A percentile compares a stretch with the other conserved stretches of the same genome.
These are phyloP conservation scores for Domatiomyces globalis DNA, from an alignment of 2,329 filamentous ascomycete genomes.

Conservation along the genomic window DNA sequence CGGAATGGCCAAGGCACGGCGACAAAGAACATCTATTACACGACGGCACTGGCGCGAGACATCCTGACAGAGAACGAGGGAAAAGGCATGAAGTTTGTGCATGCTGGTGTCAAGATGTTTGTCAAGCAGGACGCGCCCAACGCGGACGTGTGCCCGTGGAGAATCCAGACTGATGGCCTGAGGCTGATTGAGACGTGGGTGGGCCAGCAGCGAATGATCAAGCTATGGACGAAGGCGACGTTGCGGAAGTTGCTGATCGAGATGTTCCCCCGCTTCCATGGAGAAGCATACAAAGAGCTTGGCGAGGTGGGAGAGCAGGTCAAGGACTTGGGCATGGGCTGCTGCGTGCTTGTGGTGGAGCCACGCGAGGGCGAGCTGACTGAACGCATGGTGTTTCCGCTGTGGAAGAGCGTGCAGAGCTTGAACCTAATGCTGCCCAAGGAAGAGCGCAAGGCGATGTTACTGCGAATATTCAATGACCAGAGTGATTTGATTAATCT, in stretches of 20 bases:
- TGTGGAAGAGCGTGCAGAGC: constrained; percentile 86
- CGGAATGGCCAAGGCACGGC: constrained; percentile 80
- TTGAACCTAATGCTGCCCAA: constrained; percentile 97
- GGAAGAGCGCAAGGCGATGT: constrained; percentile 85
- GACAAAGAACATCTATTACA: constrained; percentile 94
- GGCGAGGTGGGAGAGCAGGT: constrained; percentile 80
- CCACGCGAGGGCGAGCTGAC: constrained; percentile 45
- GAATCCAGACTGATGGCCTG: constrained; percentile 89
- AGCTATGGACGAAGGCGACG: constrained; percentile 62
- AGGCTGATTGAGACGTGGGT: constrained; percentile 85
- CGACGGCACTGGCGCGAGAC: constrained; percentile 65
- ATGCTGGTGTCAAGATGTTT: constrained; percentile 97
- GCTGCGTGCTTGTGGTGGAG: constrained; percentile 76
- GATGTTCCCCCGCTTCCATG: constrained; percentile 85
- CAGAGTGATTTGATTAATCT: constrained; percentile 66
- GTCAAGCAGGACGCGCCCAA: constrained; percentile 92
- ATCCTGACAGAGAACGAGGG: constrained; percentile 81
- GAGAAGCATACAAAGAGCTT: constrained; percentile 54
- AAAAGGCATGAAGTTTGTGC: constrained; percentile 84
- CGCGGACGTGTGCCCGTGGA: constrained; percentile 77
- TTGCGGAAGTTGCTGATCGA: constrained; percentile 73
- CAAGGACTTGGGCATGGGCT: constrained; percentile 70
- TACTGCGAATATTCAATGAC: constrained; percentile 82
- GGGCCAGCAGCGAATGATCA: constrained; percentile 59
- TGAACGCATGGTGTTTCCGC: constrained; percentile 74